These are phyloP conservation scores for Ilyonectria sp. DNA, from an alignment of 2,329 filamentous ascomycete genomes.

Conservation along the genomic window DNA sequence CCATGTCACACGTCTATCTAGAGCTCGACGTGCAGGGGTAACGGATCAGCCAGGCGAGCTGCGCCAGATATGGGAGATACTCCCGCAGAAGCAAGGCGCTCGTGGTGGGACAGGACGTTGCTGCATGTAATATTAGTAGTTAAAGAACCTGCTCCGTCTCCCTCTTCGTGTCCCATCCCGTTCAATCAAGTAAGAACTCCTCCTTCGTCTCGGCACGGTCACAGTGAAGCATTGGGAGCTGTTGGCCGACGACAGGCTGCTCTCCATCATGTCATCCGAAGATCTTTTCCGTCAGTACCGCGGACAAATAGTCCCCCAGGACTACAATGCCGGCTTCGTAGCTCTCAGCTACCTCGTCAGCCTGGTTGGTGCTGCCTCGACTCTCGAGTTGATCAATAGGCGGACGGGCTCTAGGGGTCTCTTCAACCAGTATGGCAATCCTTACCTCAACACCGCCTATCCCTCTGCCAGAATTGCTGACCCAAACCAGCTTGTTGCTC, in stretches of 20 bases:
- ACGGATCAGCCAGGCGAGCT: slow-evolving; percentile 16
- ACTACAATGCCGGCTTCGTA: slow-evolving; percentile 74
- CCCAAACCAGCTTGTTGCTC: slow-evolving; percentile 70
- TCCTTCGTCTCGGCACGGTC: slow-evolving; percentile 27
- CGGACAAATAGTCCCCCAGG: slow-evolving; percentile 62
- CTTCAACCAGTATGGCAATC: slow-evolving; percentile 74
- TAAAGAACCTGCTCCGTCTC: slow-evolving; percentile 41
- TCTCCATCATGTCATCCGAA: slow-evolving; percentile 41
- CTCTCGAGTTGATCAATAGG: slow-evolving; percentile 85
- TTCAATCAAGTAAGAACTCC: slow-evolving; percentile 13
- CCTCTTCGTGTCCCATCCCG: slow-evolving; percentile 19
- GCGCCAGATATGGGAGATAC: slow-evolving; percentile 21
- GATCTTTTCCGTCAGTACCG: slow-evolving; percentile 59
- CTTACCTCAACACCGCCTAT: slow-evolving; percentile 1
- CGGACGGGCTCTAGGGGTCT: slow-evolving; percentile 78
- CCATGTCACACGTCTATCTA: slow-evolving; percentile 13
- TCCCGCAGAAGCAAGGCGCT: slow-evolving; percentile 35
- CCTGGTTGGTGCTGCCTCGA: slow-evolving; percentile 82
- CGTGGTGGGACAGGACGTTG: background rate
- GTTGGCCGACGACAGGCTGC: slow-evolving; percentile 28
- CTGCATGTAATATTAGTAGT: slow-evolving; percentile 23
- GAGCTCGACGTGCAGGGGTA: slow-evolving; percentile 15
- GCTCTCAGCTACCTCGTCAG: slow-evolving; percentile 84
- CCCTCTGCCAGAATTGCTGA: slow-evolving; percentile 3
- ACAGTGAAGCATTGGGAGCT: slow-evolving; percentile 25